These are phyloP conservation scores for Jatropha curcas DNA, from an alignment of 345 rosid species.

Conservation along the genomic window DNA sequence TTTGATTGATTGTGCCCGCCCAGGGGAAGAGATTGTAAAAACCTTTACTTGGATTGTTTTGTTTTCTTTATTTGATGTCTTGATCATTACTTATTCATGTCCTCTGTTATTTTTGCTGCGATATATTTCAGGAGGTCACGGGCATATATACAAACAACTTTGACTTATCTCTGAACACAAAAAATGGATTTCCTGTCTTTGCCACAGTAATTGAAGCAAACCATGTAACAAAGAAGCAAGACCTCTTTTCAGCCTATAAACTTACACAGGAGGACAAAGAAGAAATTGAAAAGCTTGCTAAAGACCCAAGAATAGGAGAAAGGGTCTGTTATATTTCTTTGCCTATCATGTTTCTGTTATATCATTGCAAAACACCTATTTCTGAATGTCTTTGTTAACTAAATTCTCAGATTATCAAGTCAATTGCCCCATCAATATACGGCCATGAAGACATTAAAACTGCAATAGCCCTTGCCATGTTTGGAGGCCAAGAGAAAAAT, in stretches of 20 bases:
- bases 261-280: constrained; percentile 94
- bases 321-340: constrained; percentile 49
- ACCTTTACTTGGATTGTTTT: constrained; percentile 19
- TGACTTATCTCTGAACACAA: constrained; percentile 91
- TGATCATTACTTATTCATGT: constrained; percentile 7
- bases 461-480: constrained; percentile 92
- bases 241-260: constrained; percentile 93
- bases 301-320: constrained; percentile 90
- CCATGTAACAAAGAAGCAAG: constrained; percentile 88
- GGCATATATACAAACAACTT: constrained; percentile 93
- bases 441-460: constrained; percentile 99
- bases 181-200: constrained; percentile 97
- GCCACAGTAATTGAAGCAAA: constrained; percentile 97
- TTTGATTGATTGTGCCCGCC: constrained; percentile 94
- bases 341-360: constrained; percentile 1
- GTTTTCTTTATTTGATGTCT: constrained; percentile 6
- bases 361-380: constrained; percentile 9
- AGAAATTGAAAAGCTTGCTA: constrained; percentile 82
- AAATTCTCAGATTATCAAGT: constrained; percentile 74
- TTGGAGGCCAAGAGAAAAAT: constrained; percentile 97
- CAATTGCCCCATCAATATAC: constrained; percentile 95
- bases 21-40: constrained; percentile 92
- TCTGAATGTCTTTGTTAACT: constrained; percentile 13
- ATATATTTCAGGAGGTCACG: constrained; percentile 77
- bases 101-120: constrained; percentile 4